Evolutionary conservation across 305 asterid species (phyloP).

Genomic region (Withania somnifera): DNA sequence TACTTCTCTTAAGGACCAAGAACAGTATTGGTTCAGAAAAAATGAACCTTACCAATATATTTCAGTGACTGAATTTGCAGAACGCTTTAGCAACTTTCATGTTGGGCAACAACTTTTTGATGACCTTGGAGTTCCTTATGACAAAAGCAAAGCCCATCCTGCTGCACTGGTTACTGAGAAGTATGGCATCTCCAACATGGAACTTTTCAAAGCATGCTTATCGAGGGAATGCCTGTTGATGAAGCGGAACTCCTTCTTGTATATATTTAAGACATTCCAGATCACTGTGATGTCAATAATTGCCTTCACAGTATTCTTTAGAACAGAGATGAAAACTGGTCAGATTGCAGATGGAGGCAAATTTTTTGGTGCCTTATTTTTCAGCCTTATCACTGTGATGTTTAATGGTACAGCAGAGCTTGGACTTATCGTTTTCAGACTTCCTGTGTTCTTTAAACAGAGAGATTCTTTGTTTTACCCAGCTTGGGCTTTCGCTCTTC

Average conservation of each 20-base stretch:
- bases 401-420: constrained; percentile 88
- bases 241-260: constrained; percentile 70
- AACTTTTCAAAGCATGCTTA: constrained; percentile 64
- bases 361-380: constrained; percentile 74
- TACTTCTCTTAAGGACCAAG: constrained; percentile 83
- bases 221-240: constrained; percentile 86
- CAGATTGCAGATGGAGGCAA: constrained; percentile 53
- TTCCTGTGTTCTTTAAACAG: constrained; percentile 87
- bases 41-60: constrained; percentile 49
- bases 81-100: constrained; percentile 55
- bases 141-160: constrained; percentile 56
- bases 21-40: constrained; percentile 75
- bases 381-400: constrained; percentile 73
- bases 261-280: constrained; percentile 77
- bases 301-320: constrained; percentile 73
- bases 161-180: constrained; percentile 82
- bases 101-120: constrained; percentile 52
- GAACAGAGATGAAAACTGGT: constrained; percentile 77
- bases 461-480: constrained; percentile 77
- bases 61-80: constrained; percentile 59
- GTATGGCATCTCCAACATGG: constrained; percentile 76
- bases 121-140: constrained; percentile 63
- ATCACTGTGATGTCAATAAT: constrained; percentile 74
- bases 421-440: constrained; percentile 58
- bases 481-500: constrained; percentile 89